Evolutionary conservation across 331 rosid species (phyloP), one percentile per base, ranked within the genome.

Genomic region (Malus hybrid): DNA sequence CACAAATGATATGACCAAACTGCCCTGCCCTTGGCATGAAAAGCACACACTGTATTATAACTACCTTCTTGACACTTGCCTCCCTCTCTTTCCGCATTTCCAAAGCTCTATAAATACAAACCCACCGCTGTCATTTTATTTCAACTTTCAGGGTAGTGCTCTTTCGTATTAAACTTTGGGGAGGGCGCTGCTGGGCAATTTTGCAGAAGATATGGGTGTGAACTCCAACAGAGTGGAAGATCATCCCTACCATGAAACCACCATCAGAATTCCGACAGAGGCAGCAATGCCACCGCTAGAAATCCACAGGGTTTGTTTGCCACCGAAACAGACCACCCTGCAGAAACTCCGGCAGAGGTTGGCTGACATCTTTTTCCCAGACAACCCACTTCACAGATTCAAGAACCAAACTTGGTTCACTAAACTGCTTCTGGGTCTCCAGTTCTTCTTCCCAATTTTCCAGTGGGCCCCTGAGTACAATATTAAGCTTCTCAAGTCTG

Each of bases 291-390:
- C 84, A 30, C 72, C 89, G 0, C 19, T 78, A 33, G 86, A 90
- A 83, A 84, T 92, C 39, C 99, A 92, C 72, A 78, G 66, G 8
- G 97, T 90, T 48, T 78, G 90, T 19, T 72, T 92, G 68, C 98
- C 98, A 29, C 96, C 93, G 5, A 63, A 84, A 39, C 86, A 82
- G 30, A 90, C 88, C 74, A 90, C 96, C 5, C 7, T 87, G 0
- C 85, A 88, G 39, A 95, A 95, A 75, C 93, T 95, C 20, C 84
- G 77, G 63, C 87, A 68, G 20, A 83, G 91, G 63, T 73, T 95
- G 56, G 75, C 87, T 15, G 98, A 95, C 77, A 88, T 95, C 20
- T 92, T 92, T 77, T 95, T 95, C 88, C 97, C 98, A 0, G 98
- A 95, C 44, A 90, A 95, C 52, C 99, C 99, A 29, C 82, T 95